Conservation (phyloP, 2,329 filamentous ascomycete species). For the Spiromastix sp. region DNA sequence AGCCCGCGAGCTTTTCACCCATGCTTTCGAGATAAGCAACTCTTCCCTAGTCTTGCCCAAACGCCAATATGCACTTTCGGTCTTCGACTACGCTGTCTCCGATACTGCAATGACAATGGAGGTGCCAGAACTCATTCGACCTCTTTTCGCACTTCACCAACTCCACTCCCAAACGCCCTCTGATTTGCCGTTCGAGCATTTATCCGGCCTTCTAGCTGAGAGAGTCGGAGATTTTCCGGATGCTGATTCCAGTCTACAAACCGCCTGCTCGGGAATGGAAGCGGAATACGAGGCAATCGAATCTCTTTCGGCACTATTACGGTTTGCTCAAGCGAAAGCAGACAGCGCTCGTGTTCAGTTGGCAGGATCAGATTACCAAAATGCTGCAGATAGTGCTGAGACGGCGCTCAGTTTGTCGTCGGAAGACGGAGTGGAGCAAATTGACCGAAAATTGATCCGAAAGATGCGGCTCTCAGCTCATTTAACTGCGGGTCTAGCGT, state of each 20-base stretch:
- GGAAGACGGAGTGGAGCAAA: conserved; percentile 59
- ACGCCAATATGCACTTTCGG: conserved; percentile 66
- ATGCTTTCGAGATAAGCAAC: conserved; percentile 86
- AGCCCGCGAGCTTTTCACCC: conserved; percentile 76
- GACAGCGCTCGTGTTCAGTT: conserved; percentile 81
- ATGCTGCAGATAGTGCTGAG: conserved; percentile 70
- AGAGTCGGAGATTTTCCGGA: conserved; percentile 58
- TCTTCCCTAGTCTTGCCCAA: conserved; percentile 63
- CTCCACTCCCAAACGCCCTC: conserved; percentile 60
- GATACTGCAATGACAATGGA: conserved; percentile 43
- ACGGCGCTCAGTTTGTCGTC: conserved; percentile 67
- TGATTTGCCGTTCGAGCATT: conserved; percentile 63
- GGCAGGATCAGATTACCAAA: conserved; percentile 52
- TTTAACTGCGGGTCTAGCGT: conserved; percentile 72
- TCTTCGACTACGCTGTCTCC: conserved; percentile 70
- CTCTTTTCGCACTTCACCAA: conserved; percentile 80
- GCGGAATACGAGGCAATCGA: conserved; percentile 76
- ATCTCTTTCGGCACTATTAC: conserved; percentile 59
- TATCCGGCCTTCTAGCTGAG: conserved; percentile 72
- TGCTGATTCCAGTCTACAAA: conserved; percentile 54
- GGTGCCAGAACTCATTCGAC: conserved; percentile 60
- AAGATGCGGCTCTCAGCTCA: conserved; percentile 74
- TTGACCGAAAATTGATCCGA: conserved; percentile 49
- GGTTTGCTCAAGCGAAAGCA: conserved; percentile 72
- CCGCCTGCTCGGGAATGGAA: conserved; percentile 62